phyloP scores from a whole-genome alignment of 441 rosid species.

The Pelargonium australe region DNA sequence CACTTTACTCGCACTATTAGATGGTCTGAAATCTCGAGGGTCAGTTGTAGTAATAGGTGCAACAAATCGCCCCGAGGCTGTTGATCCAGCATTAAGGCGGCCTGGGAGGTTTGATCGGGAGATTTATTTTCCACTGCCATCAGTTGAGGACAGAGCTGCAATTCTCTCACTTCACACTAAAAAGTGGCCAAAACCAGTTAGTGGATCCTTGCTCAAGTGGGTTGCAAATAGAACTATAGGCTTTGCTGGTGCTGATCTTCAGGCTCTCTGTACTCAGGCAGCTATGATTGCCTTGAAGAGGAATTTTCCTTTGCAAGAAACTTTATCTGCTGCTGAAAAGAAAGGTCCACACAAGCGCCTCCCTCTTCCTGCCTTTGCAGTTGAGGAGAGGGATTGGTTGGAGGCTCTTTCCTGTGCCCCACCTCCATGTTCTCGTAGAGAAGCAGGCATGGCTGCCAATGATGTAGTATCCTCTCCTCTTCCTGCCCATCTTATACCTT shows the following conservation, averaged over 20 bases:
- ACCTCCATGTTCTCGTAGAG: conserved; percentile 94
- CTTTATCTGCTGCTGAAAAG: conserved; percentile 64
- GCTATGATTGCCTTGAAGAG: conserved; percentile 86
- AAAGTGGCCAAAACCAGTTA: conserved; percentile 90
- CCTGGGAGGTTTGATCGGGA: conserved; percentile 99
- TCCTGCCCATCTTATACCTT: conserved; percentile 73
- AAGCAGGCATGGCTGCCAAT: conserved; percentile 87
- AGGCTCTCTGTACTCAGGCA: conserved; percentile 95
- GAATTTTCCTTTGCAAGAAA: conserved; percentile 85
- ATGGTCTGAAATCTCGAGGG: conserved; percentile 94
- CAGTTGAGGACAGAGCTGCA: conserved; percentile 75
- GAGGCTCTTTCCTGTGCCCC: conserved; percentile 85
- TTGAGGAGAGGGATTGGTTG: conserved; percentile 95
- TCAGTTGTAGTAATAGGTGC: conserved; percentile 99
- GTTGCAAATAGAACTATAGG: conserved; percentile 85
- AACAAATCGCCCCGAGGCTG: conserved; percentile 95
- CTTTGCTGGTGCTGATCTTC: conserved; percentile 98
- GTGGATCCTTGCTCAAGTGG: conserved; percentile 77
- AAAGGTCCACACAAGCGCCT: conserved; percentile 44
- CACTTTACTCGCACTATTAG: conserved; percentile 89
- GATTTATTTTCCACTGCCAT: conserved; percentile 89
- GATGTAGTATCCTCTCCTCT: conserved; percentile 76
- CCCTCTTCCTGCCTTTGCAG: conserved; percentile 71
- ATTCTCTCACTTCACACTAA: conserved; percentile 89
- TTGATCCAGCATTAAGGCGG: conserved; percentile 97